Evolutionary conservation across 2,329 filamentous ascomycete genomes (phyloP).

Genomic region (Byssothecium circinans): DNA sequence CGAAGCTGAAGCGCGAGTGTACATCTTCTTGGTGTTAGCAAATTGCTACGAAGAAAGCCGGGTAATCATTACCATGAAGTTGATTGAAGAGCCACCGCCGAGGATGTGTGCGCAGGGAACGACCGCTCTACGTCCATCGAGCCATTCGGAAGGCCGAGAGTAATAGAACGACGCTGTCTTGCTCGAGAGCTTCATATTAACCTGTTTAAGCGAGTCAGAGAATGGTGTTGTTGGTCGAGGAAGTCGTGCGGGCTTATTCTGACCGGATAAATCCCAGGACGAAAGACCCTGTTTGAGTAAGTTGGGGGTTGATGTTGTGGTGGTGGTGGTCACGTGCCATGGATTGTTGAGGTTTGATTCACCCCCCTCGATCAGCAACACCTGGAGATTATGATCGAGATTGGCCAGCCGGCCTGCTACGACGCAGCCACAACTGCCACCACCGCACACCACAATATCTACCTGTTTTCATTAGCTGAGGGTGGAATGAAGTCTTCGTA

Average conservation of each 20-base stretch:
- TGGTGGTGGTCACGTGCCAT: constrained; percentile 47
- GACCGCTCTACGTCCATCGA: constrained; percentile 69
- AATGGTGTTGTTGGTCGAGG: no score
- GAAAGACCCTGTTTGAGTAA: constrained; percentile 60
- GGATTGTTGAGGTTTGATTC: constrained; percentile 77
- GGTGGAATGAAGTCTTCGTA: no score
- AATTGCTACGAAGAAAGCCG: neutral
- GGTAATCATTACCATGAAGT: constrained; percentile 64
- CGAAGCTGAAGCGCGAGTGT: constrained; percentile 70
- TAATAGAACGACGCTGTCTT: constrained; percentile 83
- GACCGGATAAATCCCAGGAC: constrained; percentile 76
- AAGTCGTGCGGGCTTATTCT: no score
- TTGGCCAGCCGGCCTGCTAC: constrained; percentile 66
- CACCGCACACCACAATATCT: constrained; percentile 78
- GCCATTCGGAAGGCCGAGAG: constrained; percentile 71
- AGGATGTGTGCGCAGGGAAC: constrained; percentile 75
- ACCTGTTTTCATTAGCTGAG: constrained; percentile 48
- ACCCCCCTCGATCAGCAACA: constrained; percentile 70
- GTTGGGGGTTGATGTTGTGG: neutral
- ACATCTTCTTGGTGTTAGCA: constrained; percentile 57
- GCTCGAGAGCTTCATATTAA: constrained; percentile 77
- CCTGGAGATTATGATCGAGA: constrained; percentile 71
- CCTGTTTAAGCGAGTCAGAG: no score
- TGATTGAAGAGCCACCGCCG: constrained; percentile 73
- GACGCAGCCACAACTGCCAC: constrained; percentile 66